A percentile compares a stretch with the other conserved stretches of the same genome.
These are phyloP conservation scores for Kodamaea ohmeri DNA, from an alignment of 1,139 yeast species.

Conservation along the genomic window DNA sequence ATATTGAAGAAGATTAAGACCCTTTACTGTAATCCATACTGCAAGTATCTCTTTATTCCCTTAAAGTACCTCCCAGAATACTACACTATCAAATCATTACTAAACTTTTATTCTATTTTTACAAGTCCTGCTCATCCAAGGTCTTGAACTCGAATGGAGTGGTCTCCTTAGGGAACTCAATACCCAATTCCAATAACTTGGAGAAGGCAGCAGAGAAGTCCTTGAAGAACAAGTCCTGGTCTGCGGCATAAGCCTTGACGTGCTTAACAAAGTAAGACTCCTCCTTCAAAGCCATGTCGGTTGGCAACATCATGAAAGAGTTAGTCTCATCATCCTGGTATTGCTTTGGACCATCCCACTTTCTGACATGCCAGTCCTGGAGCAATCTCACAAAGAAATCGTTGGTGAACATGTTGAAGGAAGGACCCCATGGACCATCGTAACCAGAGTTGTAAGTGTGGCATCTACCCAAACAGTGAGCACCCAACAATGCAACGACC, in stretches of 20 bases:
- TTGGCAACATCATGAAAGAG: slow-evolving; percentile 86
- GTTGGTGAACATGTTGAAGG: slow-evolving; percentile 79
- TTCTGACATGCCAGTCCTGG: slow-evolving; percentile 71
- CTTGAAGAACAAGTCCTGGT: slow-evolving; percentile 63
- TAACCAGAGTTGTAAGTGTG: slow-evolving; percentile 68
- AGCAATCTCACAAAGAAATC: slow-evolving; percentile 74
- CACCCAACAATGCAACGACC: slow-evolving; percentile 84
- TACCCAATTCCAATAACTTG: slow-evolving; percentile 73
- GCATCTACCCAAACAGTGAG: slow-evolving; percentile 81
- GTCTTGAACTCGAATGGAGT: slow-evolving; percentile 59
- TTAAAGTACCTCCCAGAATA: too few relatives aligned
- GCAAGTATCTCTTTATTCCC: too few relatives aligned
- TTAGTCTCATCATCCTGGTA: slow-evolving; percentile 72
- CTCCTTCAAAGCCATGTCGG: slow-evolving; percentile 72
- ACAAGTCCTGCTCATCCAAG: slow-evolving; percentile 56
- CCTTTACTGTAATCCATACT: too few relatives aligned
- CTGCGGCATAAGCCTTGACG: slow-evolving; percentile 70
- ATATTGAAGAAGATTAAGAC: too few relatives aligned
- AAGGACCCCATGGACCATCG: slow-evolving; percentile 96
- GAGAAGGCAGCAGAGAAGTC: slow-evolving; percentile 72
- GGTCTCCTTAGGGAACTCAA: slow-evolving; percentile 50
- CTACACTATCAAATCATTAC: too few relatives aligned
- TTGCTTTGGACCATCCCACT: slow-evolving; percentile 77
- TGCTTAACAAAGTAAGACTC: slow-evolving; percentile 64
- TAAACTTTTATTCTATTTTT: background rate